A percentile compares a stretch with the other conserved stretches of the same genome.
Conservation (phyloP, 305 asterid species). For the Stenogyne calaminthoides region DNA sequence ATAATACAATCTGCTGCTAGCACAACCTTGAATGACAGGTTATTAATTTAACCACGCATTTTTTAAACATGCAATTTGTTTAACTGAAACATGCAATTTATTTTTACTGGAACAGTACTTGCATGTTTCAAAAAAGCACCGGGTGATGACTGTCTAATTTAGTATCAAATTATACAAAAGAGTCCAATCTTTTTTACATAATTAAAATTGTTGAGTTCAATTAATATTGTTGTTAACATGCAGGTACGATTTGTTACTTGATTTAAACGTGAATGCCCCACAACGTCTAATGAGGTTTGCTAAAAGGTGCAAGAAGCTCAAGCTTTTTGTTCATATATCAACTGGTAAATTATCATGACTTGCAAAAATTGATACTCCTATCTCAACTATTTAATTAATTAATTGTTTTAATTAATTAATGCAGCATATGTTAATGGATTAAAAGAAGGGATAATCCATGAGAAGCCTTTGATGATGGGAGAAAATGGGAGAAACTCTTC, state of each 20-base stretch:
- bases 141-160: too few relatives aligned
- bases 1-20: slow-evolving; percentile 41
- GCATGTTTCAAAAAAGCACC: too few relatives aligned
- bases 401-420: not conserved
- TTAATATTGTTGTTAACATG: too few relatives aligned
- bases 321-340: slow-evolving; percentile 38
- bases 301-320: slow-evolving; percentile 44
- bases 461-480: slow-evolving; percentile 34
- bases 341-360: slow-evolving; percentile 39
- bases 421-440: slow-evolving; percentile 39
- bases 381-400: too few relatives aligned
- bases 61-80: too few relatives aligned
- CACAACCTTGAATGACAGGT: slow-evolving; percentile 42
- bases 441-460: slow-evolving; percentile 35
- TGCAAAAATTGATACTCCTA: not conserved
- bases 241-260: slow-evolving; percentile 35
- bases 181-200: too few relatives aligned
- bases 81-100: too few relatives aligned
- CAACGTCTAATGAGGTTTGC: slow-evolving; percentile 41
- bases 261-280: slow-evolving; percentile 37
- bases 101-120: too few relatives aligned
- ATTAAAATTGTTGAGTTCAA: not conserved
- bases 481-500: slow-evolving; percentile 31
- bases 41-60: too few relatives aligned
- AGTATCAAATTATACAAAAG: not conserved